phyloP scores from a whole-genome alignment of 768 basidiomycete genomes.

The Boletellus ananas region DNA sequence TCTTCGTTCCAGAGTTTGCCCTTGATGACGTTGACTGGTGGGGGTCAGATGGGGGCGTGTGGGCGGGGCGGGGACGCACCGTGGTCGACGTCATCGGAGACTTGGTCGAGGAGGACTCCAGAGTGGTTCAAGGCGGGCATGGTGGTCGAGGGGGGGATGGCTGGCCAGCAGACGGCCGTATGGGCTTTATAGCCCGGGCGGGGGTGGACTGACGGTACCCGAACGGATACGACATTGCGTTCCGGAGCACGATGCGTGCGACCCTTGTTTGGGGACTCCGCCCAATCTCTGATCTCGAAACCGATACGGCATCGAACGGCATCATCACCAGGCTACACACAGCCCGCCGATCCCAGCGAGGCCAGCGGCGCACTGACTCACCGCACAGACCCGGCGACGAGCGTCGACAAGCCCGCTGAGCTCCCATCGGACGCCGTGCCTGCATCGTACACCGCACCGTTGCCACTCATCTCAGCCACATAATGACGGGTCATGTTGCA shows the following conservation, averaged over 20 bases:
- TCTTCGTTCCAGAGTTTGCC: constrained; percentile 55
- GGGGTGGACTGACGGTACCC: constrained; percentile 8
- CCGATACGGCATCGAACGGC: no score
- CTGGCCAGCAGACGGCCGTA: background rate
- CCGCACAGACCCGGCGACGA: no score
- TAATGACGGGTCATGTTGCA: no score
- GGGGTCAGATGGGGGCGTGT: background rate
- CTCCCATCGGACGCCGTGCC: no score
- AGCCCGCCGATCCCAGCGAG: no score
- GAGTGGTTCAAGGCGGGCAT: constrained; percentile 29
- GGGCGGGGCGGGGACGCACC: constrained; percentile 30
- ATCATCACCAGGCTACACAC: no score
- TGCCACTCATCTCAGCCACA: no score
- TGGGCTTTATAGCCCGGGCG: constrained; percentile 20
- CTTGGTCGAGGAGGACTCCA: constrained; percentile 36
- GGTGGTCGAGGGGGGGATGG: background rate
- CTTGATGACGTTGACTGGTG: constrained; percentile 65
- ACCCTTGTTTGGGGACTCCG: no score
- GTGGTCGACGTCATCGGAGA: constrained; percentile 48
- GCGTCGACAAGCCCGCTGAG: no score
- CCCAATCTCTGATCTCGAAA: no score
- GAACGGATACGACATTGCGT: constrained; percentile 20
- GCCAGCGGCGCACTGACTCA: no score
- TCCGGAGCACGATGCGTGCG: constrained; percentile 13
- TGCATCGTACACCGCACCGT: no score